Base-by-base conservation (phyloP, 805 yeast species). In the Starmerella stellata region DNA sequence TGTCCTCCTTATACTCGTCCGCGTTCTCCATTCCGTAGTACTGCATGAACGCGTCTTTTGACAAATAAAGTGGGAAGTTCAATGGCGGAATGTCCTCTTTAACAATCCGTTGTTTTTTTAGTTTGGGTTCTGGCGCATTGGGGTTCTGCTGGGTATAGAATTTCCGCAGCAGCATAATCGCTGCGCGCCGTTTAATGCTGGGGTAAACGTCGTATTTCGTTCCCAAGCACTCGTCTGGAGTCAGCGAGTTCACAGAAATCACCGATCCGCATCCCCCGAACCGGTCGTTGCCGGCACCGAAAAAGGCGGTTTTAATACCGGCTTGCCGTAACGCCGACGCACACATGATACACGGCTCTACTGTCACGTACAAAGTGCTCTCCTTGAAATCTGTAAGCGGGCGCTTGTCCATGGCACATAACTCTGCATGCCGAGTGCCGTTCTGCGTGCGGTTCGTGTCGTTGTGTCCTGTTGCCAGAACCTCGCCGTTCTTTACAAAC, bases 281-380 rank as follows among this genome's bases (percentile, higher is more conserved):
- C 34, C 96, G 60, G 45, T 87, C 96, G 55, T 90, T 90, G 0
- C 82, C 90, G 52, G 95, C 85, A 0, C 98, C 96, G 52, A 81
- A 90, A 34, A 74, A 74, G 1, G 87, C 94, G 30, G 64, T 62
- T 23, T 70, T 58, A 9, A 90, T 72, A 1, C 78, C 76, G 34
- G 85, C 55, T 49, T 90, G 98, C 42, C 85, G 67, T 30, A 90
- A 59, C 2, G 93, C 83, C 30, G 90, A 74, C 0, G 95, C 96
- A 61, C 98, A 90, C 98, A 90, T 90, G 5, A 90, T 78, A 54
- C 98, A 90, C 0, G 98, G 98, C 57, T 90, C 98, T 0, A 90
- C 95, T 0, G 96, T 83, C 20, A 90, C 98, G 56, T 83, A 87
- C 5, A 90, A 63, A 23, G 72, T 74, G 3, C 79, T 64, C 20